Conservation (phyloP, 2,329 filamentous ascomycete species). For the Emmonsiellopsis sp. region DNA sequence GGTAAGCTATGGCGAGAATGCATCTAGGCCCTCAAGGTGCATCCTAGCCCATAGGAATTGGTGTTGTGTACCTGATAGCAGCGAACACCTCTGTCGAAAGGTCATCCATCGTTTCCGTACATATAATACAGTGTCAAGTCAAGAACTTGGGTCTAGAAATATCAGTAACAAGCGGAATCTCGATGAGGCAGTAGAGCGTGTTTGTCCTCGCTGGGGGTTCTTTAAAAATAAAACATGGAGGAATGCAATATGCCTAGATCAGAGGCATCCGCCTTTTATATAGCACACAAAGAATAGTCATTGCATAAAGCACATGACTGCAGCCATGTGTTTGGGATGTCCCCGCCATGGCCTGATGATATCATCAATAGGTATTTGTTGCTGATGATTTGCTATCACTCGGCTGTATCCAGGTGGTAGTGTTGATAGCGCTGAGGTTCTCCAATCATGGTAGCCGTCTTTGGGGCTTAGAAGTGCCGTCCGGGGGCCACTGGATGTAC, state of each 20-base stretch:
- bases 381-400: background rate
- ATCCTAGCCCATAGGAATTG: background rate
- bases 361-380: background rate
- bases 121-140: background rate
- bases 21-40: background rate
- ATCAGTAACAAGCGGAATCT: no score
- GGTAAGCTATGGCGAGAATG: no score
- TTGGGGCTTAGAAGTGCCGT: no score
- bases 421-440: background rate
- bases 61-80: slow-evolving; percentile 1
- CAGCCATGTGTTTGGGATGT: background rate
- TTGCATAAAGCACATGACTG: background rate
- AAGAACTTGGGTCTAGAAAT: background rate
- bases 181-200: no score
- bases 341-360: background rate
- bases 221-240: background rate
- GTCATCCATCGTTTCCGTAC: background rate
- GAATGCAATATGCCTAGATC: background rate
- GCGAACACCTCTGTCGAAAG: slow-evolving; percentile 1
- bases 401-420: background rate
- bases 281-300: background rate
- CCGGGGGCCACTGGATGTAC: no score
- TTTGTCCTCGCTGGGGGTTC: no score
- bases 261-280: background rate
- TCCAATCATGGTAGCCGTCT: no score